These are phyloP conservation scores for Exserohilum rostratum DNA, from an alignment of 2,329 filamentous ascomycete genomes.

Conservation along the genomic window DNA sequence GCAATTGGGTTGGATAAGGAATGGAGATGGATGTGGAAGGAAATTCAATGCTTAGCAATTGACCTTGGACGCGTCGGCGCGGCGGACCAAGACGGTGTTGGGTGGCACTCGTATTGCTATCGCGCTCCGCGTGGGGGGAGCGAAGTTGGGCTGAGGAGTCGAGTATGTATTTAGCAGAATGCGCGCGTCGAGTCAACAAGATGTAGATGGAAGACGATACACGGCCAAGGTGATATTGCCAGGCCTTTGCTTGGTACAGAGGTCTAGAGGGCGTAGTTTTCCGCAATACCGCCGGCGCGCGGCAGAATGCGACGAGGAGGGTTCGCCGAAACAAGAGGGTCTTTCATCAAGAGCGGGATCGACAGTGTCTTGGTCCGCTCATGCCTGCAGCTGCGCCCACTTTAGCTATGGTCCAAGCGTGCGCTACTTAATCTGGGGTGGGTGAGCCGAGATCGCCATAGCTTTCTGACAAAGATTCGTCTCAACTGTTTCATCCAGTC, in stretches of 20 bases:
- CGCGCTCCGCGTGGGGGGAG: neutral
- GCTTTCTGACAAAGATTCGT: constrained; percentile 7
- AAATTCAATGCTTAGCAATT: neutral
- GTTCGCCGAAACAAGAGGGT: constrained; percentile 27
- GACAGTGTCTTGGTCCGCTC: constrained; percentile 13
- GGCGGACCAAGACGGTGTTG: neutral
- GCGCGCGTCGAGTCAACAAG: neutral
- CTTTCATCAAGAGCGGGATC: constrained; percentile 24
- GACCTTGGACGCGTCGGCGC: constrained; percentile 4
- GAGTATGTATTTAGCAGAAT: neutral
- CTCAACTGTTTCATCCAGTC: constrained; percentile 12
- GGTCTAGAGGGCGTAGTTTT: constrained; percentile 15
- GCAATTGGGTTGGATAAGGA: neutral
- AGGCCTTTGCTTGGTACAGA: constrained; percentile 1
- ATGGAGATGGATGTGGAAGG: constrained; percentile 1
- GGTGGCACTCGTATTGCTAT: constrained; percentile 4
- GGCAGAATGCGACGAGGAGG: constrained; percentile 21
- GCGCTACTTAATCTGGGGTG: constrained; percentile 17
- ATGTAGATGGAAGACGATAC: neutral
- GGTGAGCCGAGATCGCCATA: constrained; percentile 10
- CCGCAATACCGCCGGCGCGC: constrained; percentile 18
- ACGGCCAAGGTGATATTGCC: constrained; percentile 3
- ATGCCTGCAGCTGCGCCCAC: constrained; percentile 11
- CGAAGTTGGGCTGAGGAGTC: neutral
- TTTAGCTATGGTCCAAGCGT: constrained; percentile 22